Evolutionary conservation across 305 asterid species (phyloP).

Genomic region (Ilex paraguariensis): DNA sequence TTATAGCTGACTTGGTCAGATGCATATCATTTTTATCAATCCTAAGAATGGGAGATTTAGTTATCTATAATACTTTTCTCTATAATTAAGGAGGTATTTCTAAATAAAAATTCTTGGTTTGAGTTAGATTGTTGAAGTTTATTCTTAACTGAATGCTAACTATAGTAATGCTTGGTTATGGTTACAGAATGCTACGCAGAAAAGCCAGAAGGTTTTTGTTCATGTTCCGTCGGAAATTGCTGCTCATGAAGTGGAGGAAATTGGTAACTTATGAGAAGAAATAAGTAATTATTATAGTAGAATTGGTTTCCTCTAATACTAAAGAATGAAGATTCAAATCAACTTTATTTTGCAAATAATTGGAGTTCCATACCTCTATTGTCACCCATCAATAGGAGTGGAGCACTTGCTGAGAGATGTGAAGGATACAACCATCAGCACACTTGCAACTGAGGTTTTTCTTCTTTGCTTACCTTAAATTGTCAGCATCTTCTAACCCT

Average conservation of each 20-base stretch:
- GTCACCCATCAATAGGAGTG: constrained; percentile 55
- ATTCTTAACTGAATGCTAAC: too few relatives aligned
- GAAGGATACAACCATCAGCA: constrained; percentile 91
- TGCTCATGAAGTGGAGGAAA: constrained; percentile 98
- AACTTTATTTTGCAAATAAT: too few relatives aligned
- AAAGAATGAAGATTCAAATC: background rate
- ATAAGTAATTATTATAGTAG: too few relatives aligned
- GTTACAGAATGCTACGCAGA: constrained; percentile 92
- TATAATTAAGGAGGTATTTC: too few relatives aligned
- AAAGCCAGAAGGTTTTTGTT: constrained; percentile 90
- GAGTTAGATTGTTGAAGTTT: too few relatives aligned
- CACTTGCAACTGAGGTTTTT: constrained; percentile 93
- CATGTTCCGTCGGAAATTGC: constrained; percentile 94
- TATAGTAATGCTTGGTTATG: too few relatives aligned
- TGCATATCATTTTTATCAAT: too few relatives aligned
- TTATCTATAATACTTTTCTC: too few relatives aligned
- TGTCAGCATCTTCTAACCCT: background rate
- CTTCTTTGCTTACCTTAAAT: constrained; percentile 1
- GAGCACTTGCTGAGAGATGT: constrained; percentile 95
- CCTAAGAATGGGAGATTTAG: too few relatives aligned
- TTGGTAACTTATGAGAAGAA: constrained; percentile 37
- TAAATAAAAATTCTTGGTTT: too few relatives aligned
- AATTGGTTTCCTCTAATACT: too few relatives aligned
- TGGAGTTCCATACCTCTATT: constrained; percentile 1
- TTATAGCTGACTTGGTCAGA: too few relatives aligned